Conservation (phyloP, 768 basidiomycete species). For the Suillus lakei region DNA sequence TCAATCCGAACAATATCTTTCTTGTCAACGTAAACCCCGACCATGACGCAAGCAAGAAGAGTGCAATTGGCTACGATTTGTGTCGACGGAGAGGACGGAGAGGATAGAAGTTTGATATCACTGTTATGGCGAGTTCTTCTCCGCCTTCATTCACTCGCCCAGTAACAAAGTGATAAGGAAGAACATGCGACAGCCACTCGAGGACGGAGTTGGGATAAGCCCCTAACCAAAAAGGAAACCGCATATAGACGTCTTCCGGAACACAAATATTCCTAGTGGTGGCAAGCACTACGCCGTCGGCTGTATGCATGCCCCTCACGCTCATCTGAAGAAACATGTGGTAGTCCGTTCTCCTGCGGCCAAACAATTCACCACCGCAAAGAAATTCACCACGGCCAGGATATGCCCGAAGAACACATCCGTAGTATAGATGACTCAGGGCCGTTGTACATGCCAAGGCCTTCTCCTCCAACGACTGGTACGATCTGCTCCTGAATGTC, state of each 20-base stretch:
- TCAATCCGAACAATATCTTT: neutral
- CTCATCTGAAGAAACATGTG: neutral
- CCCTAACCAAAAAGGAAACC: too few species aligned
- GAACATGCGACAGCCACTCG: neutral
- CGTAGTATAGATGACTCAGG: too few species aligned
- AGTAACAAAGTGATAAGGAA: neutral
- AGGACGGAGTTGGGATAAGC: neutral
- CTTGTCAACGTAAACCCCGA: neutral
- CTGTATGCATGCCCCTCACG: rapidly evolving
- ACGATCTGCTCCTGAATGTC: too few species aligned
- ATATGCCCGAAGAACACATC: too few species aligned
- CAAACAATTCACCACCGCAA: too few species aligned
- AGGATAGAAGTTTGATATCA: neutral
- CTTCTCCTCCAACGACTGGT: too few species aligned
- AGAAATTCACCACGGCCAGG: too few species aligned
- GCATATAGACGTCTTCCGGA: too few species aligned
- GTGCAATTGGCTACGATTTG: neutral
- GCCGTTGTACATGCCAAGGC: too few species aligned
- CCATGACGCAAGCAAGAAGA: neutral
- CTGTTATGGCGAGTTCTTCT: neutral
- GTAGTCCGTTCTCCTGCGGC: neutral
- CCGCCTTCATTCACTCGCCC: neutral
- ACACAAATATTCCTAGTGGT: neutral
- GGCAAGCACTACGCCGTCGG: rapidly evolving
- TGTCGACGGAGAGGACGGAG: neutral